Percentiles rank a stretch among this genome's conserved stretches.
phyloP scores from a whole-genome alignment of 2,329 filamentous ascomycete genomes.

The Xylaria hypoxylon region DNA sequence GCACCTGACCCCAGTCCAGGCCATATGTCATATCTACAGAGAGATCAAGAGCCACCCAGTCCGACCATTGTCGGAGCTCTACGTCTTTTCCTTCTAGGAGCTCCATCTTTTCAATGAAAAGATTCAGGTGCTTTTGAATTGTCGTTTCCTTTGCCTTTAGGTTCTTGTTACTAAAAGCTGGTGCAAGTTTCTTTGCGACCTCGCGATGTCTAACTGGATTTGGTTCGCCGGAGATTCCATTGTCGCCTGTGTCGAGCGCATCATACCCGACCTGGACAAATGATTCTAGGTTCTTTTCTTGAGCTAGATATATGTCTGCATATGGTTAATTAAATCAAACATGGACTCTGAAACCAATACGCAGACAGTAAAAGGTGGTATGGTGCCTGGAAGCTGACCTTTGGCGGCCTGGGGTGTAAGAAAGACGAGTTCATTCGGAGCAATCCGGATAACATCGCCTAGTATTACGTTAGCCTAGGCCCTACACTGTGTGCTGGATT shows the following conservation, averaged over 20 bases:
- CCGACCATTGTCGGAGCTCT: constrained; percentile 37
- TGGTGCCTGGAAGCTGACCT: constrained; percentile 15
- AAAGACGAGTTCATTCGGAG: constrained; percentile 32
- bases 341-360: not conserved
- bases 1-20: constrained; percentile 37
- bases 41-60: constrained; percentile 44
- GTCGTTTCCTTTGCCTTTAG: constrained; percentile 27
- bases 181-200: constrained; percentile 35
- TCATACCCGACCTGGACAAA: constrained; percentile 36
- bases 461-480: constrained; percentile 13
- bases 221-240: constrained; percentile 36
- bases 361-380: not conserved
- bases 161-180: constrained; percentile 35
- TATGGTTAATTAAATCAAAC: constrained; percentile 11
- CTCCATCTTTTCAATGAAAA: constrained; percentile 32
- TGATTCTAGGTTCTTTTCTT: constrained; percentile 31
- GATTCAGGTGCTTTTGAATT: constrained; percentile 33
- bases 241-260: constrained; percentile 33
- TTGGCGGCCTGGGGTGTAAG: constrained; percentile 30
- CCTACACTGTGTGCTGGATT: not conserved
- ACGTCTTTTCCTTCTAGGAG: constrained; percentile 17
- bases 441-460: constrained; percentile 32
- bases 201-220: constrained; percentile 37
- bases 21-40: constrained; percentile 43
- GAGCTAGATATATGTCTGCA: constrained; percentile 32